Conservation (phyloP, 2,329 filamentous ascomycete species). For the Paraconiothyrium sp. region DNA sequence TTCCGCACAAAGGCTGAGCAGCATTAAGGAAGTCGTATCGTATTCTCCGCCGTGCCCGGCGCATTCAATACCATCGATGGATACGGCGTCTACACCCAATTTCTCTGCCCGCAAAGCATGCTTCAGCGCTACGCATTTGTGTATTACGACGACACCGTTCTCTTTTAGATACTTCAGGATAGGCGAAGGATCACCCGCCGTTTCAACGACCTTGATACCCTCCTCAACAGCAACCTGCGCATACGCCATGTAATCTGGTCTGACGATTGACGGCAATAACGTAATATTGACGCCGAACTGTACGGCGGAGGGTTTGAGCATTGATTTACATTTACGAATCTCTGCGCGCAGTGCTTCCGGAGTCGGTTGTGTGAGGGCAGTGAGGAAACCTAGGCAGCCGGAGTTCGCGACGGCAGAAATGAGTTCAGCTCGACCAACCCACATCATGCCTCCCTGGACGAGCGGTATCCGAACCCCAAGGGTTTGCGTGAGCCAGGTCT, state of each 20-base stretch:
- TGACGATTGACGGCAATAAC: constrained; percentile 37
- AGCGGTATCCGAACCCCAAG: constrained; percentile 35
- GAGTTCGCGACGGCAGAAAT: constrained; percentile 64
- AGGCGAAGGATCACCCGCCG: constrained; percentile 38
- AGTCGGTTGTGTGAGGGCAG: constrained; percentile 52
- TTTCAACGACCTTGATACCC: constrained; percentile 40
- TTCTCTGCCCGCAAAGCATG: constrained; percentile 38
- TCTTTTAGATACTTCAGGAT: constrained; percentile 39
- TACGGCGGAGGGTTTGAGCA: constrained; percentile 49
- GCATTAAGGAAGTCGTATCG: constrained; percentile 64
- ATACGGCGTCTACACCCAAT: constrained; percentile 37
- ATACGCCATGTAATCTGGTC: constrained; percentile 39
- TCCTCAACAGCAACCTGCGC: constrained; percentile 36
- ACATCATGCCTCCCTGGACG: constrained; percentile 59
- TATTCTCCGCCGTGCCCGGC: constrained; percentile 60
- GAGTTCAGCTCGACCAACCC: constrained; percentile 64
- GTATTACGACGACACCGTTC: constrained; percentile 35
- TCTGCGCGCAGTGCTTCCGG: constrained; percentile 38
- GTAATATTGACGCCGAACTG: constrained; percentile 50
- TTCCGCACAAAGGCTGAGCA: constrained; percentile 35
- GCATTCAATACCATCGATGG: constrained; percentile 41
- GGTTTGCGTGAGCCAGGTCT: constrained; percentile 39
- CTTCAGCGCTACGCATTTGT: constrained; percentile 39
- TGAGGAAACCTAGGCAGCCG: constrained; percentile 63
- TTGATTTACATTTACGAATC: constrained; percentile 31